Conservation (phyloP, 495 filamentous ascomycete genomes). For the Aspergillus ellipticus region DNA sequence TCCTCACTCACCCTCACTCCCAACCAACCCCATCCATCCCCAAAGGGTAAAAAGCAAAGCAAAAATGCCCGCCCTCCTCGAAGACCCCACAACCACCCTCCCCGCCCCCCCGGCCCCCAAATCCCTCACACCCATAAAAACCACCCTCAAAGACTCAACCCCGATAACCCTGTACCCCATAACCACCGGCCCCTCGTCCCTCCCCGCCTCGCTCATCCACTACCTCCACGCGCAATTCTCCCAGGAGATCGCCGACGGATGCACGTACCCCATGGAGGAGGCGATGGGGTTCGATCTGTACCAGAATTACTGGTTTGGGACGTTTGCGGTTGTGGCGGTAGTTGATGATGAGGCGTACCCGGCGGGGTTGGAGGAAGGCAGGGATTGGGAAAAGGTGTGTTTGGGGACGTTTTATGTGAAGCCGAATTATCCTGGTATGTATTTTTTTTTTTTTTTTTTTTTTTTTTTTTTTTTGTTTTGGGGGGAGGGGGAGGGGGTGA, state of each 20-base stretch:
- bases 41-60: conserved; percentile 6
- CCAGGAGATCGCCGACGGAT: conserved; percentile 84
- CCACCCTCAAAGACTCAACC: conserved; percentile 72
- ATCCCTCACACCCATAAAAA: conserved; percentile 67
- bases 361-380: conserved; percentile 37
- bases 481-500: not conserved
- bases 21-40: not conserved
- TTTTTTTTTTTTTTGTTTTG: not conserved
- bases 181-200: conserved; percentile 59
- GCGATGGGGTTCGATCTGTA: conserved; percentile 69
- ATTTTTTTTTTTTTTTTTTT: conserved; percentile 31
- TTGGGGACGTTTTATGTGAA: conserved; percentile 97
- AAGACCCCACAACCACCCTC: conserved; percentile 61
- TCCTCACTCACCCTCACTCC: not conserved
- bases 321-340: conserved; percentile 61
- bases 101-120: conserved; percentile 53
- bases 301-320: conserved; percentile 89
- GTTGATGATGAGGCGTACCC: conserved; percentile 60
- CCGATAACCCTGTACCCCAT: conserved; percentile 80
- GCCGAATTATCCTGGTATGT: conserved; percentile 93
- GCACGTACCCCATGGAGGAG: conserved; percentile 90
- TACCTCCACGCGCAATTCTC: conserved; percentile 81
- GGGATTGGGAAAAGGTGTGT: conserved; percentile 79
- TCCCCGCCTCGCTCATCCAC: conserved; percentile 48
- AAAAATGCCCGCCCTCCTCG: conserved; percentile 59